These are phyloP conservation scores for Paratrypanosoma confusum DNA, from an alignment of 208 protist genomes.

Conservation along the genomic window DNA sequence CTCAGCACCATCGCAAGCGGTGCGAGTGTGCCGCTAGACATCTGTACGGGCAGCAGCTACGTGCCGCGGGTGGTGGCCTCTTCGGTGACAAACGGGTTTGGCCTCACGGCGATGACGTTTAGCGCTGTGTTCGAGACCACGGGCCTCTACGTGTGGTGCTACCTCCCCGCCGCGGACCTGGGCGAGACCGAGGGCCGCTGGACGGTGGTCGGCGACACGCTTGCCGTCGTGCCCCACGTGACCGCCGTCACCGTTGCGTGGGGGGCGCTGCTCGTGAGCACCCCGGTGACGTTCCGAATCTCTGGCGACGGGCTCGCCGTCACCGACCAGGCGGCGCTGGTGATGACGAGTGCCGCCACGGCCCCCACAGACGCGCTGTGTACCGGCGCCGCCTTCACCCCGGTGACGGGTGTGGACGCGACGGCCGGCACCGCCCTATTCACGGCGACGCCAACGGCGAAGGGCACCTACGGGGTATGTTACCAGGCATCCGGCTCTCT, in stretches of 20 bases:
- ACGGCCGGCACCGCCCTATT: slow-evolving; percentile 37
- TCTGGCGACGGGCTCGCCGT: slow-evolving; percentile 27
- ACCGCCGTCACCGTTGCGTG: slow-evolving; percentile 32
- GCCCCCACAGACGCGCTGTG: neutral
- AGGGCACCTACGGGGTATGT: slow-evolving; percentile 57
- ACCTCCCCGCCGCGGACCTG: slow-evolving; percentile 20
- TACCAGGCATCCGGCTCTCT: slow-evolving; percentile 13
- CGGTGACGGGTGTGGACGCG: slow-evolving; percentile 17
- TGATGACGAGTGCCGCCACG: slow-evolving; percentile 9
- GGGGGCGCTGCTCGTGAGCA: slow-evolving; percentile 21
- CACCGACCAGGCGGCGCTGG: slow-evolving; percentile 46
- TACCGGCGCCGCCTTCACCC: slow-evolving; percentile 12
- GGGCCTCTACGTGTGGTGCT: slow-evolving; percentile 68
- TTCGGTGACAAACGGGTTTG: slow-evolving; percentile 4
- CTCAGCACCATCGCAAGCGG: slow-evolving; percentile 10
- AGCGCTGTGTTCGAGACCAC: slow-evolving; percentile 27
- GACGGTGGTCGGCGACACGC: too few relatives aligned
- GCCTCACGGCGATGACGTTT: slow-evolving; percentile 19
- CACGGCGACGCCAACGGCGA: slow-evolving; percentile 26
- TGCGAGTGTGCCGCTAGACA: slow-evolving; percentile 32
- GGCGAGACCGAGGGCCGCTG: slow-evolving; percentile 5
- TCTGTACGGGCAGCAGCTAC: slow-evolving; percentile 57
- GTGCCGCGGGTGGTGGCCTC: slow-evolving; percentile 29
- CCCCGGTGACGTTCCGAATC: slow-evolving; percentile 40
- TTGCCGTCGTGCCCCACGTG: slow-evolving; percentile 48